Evolutionary conservation across 768 basidiomycete species (phyloP).

Genomic region (Lactarius deliciosus): DNA sequence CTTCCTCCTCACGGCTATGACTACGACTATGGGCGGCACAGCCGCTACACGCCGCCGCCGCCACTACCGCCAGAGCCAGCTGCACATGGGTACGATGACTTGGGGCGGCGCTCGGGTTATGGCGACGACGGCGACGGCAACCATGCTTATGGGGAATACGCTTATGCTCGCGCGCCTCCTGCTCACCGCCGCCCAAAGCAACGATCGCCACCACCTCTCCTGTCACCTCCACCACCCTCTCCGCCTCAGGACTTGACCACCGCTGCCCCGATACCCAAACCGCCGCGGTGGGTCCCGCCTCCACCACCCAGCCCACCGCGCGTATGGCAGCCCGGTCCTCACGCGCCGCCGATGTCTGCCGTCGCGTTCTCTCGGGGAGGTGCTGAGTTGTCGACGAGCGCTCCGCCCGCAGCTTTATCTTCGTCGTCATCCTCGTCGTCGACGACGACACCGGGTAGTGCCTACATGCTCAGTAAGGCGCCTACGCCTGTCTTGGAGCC

Average conservation of each 20-base stretch:
- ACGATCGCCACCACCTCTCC: background rate
- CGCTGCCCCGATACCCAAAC: background rate
- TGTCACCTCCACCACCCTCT: background rate
- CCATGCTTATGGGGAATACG: slow-evolving; percentile 1
- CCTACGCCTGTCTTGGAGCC: background rate
- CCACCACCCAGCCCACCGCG: slow-evolving; percentile 13
- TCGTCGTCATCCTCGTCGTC: background rate
- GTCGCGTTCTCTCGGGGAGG: background rate
- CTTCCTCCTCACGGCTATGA: background rate
- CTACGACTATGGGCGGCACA: slow-evolving; percentile 15
- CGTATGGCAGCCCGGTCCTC: slow-evolving; percentile 22
- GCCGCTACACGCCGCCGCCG: background rate
- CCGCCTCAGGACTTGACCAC: background rate
- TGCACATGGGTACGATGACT: slow-evolving; percentile 13
- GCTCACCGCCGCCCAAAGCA: background rate
- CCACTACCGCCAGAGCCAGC: slow-evolving; percentile 1
- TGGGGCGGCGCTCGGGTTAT: slow-evolving; percentile 9
- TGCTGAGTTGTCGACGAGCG: background rate
- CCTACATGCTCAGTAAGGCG: background rate
- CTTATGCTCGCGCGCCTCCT: background rate
- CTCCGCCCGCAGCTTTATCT: background rate
- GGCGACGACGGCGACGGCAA: background rate
- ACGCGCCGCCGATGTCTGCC: background rate
- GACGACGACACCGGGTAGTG: background rate
- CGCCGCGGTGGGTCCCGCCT: background rate